Evolutionary conservation across 192 early-diverging fungal species (phyloP).

Genomic region (Coemansia sp.): DNA sequence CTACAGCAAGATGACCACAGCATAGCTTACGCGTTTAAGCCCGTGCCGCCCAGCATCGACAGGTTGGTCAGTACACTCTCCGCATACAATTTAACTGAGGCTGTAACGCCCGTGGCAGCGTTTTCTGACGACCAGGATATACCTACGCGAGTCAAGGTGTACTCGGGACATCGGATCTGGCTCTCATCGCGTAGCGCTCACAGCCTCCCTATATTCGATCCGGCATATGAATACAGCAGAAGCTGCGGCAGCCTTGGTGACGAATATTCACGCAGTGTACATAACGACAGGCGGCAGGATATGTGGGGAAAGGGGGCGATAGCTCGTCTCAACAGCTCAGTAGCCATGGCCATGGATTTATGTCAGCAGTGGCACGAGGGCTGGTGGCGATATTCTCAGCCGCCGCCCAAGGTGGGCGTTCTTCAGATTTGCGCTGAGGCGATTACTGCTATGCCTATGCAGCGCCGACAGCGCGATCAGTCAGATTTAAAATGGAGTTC

Average conservation of each 20-base stretch:
- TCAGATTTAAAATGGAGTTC: slow-evolving; percentile 51
- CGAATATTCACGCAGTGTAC: not conserved
- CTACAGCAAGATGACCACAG: not conserved
- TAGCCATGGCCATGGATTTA: not conserved
- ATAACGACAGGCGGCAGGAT: slow-evolving; percentile 14
- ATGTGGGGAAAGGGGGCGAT: slow-evolving; percentile 28
- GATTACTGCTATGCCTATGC: slow-evolving; percentile 12
- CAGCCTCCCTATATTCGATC: slow-evolving; percentile 24
- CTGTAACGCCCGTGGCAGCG: slow-evolving; percentile 14
- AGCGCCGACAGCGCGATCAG: slow-evolving; percentile 40
- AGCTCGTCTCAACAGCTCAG: not conserved
- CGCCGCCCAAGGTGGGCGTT: slow-evolving; percentile 18
- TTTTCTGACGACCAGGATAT: slow-evolving; percentile 27
- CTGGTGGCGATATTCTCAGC: slow-evolving; percentile 44
- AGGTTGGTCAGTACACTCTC: slow-evolving; percentile 7
- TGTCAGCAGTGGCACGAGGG: not conserved
- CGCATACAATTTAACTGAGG: slow-evolving; percentile 12
- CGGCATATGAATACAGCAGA: slow-evolving; percentile 11
- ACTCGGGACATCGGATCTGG: slow-evolving; percentile 12
- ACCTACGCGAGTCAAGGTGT: slow-evolving; percentile 12
- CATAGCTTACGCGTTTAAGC: not conserved
- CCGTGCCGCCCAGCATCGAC: slow-evolving; percentile 8
- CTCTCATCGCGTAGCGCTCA: not conserved
- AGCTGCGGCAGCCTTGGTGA: not conserved
- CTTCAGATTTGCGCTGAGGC: not conserved